These are phyloP conservation scores for Phytopythium chamaehyphon DNA, from an alignment of 352 stramenopile species.

Conservation along the genomic window DNA sequence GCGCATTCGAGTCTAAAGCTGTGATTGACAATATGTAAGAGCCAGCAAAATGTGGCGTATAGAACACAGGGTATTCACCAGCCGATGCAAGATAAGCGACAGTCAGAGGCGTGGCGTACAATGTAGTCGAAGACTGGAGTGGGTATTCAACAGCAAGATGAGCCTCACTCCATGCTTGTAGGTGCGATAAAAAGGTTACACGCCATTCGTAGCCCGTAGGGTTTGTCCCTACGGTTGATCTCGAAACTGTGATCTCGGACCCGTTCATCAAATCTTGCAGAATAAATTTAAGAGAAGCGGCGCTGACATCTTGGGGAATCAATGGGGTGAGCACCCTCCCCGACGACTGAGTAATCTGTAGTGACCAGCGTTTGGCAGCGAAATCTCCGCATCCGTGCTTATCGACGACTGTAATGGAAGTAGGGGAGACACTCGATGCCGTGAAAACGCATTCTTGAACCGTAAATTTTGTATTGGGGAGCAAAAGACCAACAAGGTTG, in stretches of 20 bases:
- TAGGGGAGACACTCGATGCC: slow-evolving; percentile 27
- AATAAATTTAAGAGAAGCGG: slow-evolving; percentile 49
- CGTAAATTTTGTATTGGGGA: slow-evolving; percentile 50
- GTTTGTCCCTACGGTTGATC: slow-evolving; percentile 12
- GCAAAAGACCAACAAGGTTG: slow-evolving; percentile 60
- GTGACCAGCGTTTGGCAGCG: slow-evolving; percentile 25
- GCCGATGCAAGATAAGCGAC: slow-evolving; percentile 43
- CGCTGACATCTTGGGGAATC: slow-evolving; percentile 54
- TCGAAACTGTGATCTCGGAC: slow-evolving; percentile 44
- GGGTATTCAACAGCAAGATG: slow-evolving; percentile 78
- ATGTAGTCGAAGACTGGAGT: slow-evolving; percentile 21
- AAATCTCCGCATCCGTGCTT: slow-evolving; percentile 64
- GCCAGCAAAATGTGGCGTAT: slow-evolving; percentile 89
- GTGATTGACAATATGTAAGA: slow-evolving; percentile 88
- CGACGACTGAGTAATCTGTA: slow-evolving; percentile 27
- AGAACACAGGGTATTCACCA: slow-evolving; percentile 91
- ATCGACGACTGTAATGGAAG: slow-evolving; percentile 40
- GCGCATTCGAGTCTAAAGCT: slow-evolving; percentile 44
- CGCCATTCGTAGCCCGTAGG: slow-evolving; percentile 73
- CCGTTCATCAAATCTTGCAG: slow-evolving; percentile 50
- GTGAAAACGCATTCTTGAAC: slow-evolving; percentile 77
- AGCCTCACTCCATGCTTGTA: slow-evolving; percentile 65
- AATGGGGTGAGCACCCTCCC: slow-evolving; percentile 46
- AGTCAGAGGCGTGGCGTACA: slow-evolving; percentile 42
- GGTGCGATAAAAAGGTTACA: slow-evolving; percentile 91